Evolutionary conservation across 306 rosid species (phyloP).

Genomic region (Malus orientalis): DNA sequence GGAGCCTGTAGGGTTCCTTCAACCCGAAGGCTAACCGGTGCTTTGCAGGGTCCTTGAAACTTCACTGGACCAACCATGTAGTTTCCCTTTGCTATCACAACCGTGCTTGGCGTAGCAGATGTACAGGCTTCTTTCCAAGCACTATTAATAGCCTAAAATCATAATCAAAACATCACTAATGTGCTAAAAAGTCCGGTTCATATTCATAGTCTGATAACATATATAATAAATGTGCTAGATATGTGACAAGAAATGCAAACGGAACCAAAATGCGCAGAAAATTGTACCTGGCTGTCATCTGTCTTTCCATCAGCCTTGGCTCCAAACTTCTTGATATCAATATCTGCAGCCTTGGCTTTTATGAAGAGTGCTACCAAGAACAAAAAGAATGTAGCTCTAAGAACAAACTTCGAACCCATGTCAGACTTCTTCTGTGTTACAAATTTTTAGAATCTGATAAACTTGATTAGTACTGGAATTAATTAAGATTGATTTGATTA

Average conservation of each 20-base stretch:
- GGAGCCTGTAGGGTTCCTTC: slow-evolving; percentile 18
- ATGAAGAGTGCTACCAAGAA: slow-evolving; percentile 6
- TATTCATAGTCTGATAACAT: background rate
- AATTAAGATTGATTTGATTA: background rate
- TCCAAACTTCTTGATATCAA: slow-evolving; percentile 24
- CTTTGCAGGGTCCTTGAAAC: slow-evolving; percentile 29
- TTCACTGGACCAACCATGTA: background rate
- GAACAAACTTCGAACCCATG: slow-evolving; percentile 6
- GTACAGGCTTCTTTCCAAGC: slow-evolving; percentile 27
- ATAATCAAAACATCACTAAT: background rate
- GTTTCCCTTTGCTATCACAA: slow-evolving; percentile 7
- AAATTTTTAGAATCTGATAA: background rate
- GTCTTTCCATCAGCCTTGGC: slow-evolving; percentile 26
- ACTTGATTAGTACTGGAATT: background rate
- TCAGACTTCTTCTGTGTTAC: background rate
- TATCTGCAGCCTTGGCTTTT: slow-evolving; percentile 10
- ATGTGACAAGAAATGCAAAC: background rate
- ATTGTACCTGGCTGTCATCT: slow-evolving; percentile 25
- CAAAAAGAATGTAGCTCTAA: background rate
- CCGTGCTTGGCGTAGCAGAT: background rate
- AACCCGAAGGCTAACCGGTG: background rate
- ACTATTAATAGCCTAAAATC: background rate
- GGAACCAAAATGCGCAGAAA: background rate
- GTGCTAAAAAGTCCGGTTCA: background rate
- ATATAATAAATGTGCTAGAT: background rate